Conservation (phyloP, 495 filamentous ascomycete genomes). For the Astrothelium macrocarpum region DNA sequence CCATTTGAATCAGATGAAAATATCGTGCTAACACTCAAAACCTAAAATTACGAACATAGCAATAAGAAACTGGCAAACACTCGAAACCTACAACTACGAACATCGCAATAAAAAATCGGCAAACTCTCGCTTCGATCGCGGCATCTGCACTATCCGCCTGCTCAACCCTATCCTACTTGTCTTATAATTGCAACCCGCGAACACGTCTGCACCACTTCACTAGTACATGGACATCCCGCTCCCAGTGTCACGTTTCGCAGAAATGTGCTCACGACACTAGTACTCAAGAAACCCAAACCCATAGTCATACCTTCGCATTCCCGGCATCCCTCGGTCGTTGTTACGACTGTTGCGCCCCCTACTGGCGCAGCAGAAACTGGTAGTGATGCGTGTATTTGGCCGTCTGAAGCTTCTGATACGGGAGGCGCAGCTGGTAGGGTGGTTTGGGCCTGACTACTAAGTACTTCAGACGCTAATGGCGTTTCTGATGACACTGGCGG, state of each 20-base stretch:
- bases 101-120: too few species aligned
- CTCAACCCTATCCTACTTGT: not conserved
- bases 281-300: not conserved
- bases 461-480: not conserved
- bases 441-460: not conserved
- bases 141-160: not conserved
- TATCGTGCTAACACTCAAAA: too few species aligned
- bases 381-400: not conserved
- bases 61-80: too few species aligned
- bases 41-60: too few species aligned
- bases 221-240: not conserved
- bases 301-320: not conserved
- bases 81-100: not conserved
- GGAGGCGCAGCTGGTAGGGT: not conserved
- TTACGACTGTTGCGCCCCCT: not conserved
- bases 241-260: not conserved
- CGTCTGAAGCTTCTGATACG: not conserved
- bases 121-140: not conserved
- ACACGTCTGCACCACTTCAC: conserved; percentile 3
- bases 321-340: not conserved
- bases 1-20: too few species aligned
- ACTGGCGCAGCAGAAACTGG: not conserved
- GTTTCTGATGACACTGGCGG: not conserved
- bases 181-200: not conserved
- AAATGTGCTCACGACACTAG: not conserved